These are phyloP conservation scores for Raddia guianensis DNA, from an alignment of 176 grass and related monocot species.

Conservation along the genomic window DNA sequence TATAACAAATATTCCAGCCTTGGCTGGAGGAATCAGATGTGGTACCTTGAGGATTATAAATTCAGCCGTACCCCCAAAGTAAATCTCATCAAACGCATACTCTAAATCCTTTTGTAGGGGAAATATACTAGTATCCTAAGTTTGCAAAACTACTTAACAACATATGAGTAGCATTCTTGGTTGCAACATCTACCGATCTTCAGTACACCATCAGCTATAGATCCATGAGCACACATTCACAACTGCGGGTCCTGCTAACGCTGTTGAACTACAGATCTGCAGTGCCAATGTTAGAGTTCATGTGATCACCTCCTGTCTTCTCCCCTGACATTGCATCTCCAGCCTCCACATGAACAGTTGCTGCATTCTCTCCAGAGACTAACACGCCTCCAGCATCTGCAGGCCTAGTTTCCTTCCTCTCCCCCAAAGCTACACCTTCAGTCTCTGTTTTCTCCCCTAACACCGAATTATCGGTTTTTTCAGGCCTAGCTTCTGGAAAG, in stretches of 20 bases:
- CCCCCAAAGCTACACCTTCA: conserved; percentile 6
- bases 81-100: conserved; percentile 8
- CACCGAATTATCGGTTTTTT: not conserved
- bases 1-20: conserved; percentile 2
- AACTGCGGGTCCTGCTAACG: not conserved
- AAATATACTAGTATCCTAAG: not conserved
- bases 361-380: conserved; percentile 16
- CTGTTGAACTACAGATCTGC: not conserved
- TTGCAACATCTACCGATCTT: conserved; percentile 27
- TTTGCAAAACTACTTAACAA: conserved; percentile 7
- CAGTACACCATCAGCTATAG: conserved; percentile 12
- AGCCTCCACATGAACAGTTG: not conserved
- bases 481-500: not conserved
- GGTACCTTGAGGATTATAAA: conserved; percentile 1
- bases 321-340: not conserved
- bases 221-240: not conserved
- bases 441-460: conserved; percentile 5
- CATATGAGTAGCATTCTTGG: conserved; percentile 5
- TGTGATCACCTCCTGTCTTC: not conserved
- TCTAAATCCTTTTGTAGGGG: not conserved
- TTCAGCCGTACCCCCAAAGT: conserved; percentile 10
- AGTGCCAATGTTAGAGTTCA: conserved; percentile 8
- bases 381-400: conserved; percentile 3
- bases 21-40: not conserved
- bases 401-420: not conserved